Evolutionary conservation across 2,329 filamentous ascomycete species (phyloP), one percentile per base, ranked within the genome.

Genomic region (Pyrenochaeta sp.): DNA sequence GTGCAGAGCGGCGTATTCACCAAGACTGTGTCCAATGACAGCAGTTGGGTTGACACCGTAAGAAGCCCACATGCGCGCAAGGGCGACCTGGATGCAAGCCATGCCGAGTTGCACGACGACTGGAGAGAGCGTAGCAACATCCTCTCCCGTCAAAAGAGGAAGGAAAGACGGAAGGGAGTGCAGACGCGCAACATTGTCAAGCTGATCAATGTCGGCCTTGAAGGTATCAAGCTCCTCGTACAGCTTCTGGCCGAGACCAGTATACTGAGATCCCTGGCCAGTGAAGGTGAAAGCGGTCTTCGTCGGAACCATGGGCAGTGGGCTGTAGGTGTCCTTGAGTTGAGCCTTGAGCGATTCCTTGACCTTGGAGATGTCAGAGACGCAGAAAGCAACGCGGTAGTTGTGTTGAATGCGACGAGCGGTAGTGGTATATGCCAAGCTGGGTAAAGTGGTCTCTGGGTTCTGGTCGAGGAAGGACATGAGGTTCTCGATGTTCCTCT

Each of bases 1-100:
- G 58, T 88, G 80, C 8, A 90, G 80, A 27, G 87, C 87, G 24
- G 87, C 86, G 58, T 89, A 90, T 67, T 90, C 87, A 39, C 87
- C 87, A 19, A 90, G 73, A 56, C 85, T 88, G 68, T 80, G 77
- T 24, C 77, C 77, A 49, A 79, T 75, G 44, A 80, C 80, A 11
- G 79, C 76, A 6, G 68, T 70, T 60, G 80, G 77, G 51, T 82
- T 73, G 65, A 85, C 65, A 35, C 76, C 77, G 76, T 75, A 79
- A n/a, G 75, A 71, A 30, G 70, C 69, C 77, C 77, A 80, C 76
- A 79, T 78, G 58, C 75, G 74, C 21, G 77, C 74, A 41, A 80
- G 72, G 21, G 77, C 77, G 43, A 80, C 76, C 55, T 80, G 77
- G 34, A 80, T 78, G 52, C 76, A 78, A 22, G 77, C 72, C 76